Conservation (phyloP, 2,329 filamentous ascomycete genomes). For the Lasiodiplodia hormozganensis region DNA sequence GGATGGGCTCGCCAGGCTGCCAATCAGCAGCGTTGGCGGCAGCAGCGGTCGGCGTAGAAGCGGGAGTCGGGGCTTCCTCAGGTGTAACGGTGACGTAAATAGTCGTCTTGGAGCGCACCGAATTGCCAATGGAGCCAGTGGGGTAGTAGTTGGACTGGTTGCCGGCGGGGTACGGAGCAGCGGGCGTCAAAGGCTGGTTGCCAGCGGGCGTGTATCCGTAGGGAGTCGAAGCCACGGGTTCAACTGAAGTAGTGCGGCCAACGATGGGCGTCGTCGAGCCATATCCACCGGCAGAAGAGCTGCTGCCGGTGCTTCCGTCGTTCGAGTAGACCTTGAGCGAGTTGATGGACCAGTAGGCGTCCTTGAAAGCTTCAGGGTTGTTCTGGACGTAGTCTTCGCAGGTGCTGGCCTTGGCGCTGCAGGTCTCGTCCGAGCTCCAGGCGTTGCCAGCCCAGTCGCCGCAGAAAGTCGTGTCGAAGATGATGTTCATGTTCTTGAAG, state of each 20-base stretch:
- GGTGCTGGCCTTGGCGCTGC: constrained; percentile 65
- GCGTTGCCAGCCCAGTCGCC: constrained; percentile 82
- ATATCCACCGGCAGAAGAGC: not conserved
- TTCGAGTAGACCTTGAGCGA: constrained; percentile 47
- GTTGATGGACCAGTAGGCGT: constrained; percentile 77
- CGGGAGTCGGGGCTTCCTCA: constrained; percentile 2
- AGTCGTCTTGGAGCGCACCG: constrained; percentile 15
- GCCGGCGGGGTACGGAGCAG: not conserved
- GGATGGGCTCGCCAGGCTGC: constrained; percentile 23
- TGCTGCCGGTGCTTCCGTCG: not conserved
- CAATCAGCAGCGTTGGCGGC: constrained; percentile 38
- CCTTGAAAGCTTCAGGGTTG: constrained; percentile 72
- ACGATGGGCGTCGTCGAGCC: not conserved
- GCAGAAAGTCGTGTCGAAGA: constrained; percentile 85
- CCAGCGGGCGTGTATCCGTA: not conserved
- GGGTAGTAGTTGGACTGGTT: not conserved
- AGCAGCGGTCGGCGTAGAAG: constrained; percentile 33
- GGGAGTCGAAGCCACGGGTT: not conserved
- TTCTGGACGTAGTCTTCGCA: constrained; percentile 76
- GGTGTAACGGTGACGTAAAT: constrained; percentile 10
- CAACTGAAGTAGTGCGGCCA: not conserved
- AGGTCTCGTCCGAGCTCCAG: constrained; percentile 65
- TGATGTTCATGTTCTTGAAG: constrained; percentile 76
- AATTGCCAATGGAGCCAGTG: constrained; percentile 5
- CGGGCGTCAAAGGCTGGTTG: not conserved